Percentiles rank a stretch among this genome's conserved stretches.
phyloP scores from a whole-genome alignment of 2,329 filamentous ascomycete species.

The Alternaria sp. region DNA sequence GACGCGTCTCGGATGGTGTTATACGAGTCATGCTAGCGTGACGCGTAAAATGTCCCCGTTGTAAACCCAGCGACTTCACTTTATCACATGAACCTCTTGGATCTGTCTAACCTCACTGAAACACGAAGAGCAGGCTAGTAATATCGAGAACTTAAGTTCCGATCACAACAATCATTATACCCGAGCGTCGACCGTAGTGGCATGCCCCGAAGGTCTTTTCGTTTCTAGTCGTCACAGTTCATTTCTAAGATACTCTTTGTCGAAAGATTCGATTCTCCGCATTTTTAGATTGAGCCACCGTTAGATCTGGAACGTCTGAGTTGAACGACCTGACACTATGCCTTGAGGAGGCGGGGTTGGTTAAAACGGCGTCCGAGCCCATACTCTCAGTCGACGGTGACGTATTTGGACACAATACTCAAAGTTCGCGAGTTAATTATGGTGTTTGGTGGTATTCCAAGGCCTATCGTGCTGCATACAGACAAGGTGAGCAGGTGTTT shows the following conservation, averaged over 20 bases:
- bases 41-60: neutral
- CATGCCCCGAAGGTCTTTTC: neutral
- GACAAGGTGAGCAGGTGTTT: neutral
- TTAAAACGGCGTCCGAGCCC: neutral
- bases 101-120: neutral
- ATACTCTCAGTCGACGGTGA: neutral
- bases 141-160: neutral
- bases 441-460: neutral
- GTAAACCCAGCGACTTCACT: neutral
- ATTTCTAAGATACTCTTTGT: neutral
- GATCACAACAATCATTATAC: neutral
- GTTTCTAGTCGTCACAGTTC: neutral
- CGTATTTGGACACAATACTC: neutral
- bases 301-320: neutral
- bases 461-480: neutral
- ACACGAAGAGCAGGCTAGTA: neutral
- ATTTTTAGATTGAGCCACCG: neutral
- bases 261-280: neutral
- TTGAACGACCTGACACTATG: neutral
- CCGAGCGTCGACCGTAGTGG: neutral
- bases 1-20: neutral
- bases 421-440: neutral
- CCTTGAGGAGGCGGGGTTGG: neutral
- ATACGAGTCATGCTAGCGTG: conserved; percentile 7
- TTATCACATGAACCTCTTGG: neutral